A percentile compares a stretch with the other conserved stretches of the same genome.
These are phyloP conservation scores for Effrenium voratum DNA, from an alignment of 73 alveolate species.

Conservation along the genomic window DNA sequence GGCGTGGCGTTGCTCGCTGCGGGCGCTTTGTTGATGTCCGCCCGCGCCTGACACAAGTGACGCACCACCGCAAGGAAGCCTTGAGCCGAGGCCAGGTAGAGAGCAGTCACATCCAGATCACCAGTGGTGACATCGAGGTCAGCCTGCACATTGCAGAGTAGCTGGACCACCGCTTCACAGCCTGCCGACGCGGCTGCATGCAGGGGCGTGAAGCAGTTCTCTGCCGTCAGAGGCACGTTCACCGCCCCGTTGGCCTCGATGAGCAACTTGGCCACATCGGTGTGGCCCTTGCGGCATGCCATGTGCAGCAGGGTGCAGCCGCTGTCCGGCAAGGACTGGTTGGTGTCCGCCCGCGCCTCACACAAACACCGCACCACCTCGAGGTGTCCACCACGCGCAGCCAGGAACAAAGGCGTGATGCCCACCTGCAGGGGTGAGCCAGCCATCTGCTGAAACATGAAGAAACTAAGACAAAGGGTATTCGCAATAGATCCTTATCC, in stretches of 20 bases:
- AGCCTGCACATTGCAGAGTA: neutral
- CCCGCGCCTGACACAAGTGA: neutral
- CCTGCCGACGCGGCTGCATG: conserved; percentile 50
- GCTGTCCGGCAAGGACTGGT: conserved; percentile 34
- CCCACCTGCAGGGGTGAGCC: conserved; percentile 5
- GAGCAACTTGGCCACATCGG: neutral
- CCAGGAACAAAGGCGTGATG: conserved; percentile 56
- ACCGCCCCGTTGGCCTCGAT: neutral
- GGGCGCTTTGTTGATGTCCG: conserved; percentile 57
- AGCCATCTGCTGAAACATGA: no score
- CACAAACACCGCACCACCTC: conserved; percentile 22
- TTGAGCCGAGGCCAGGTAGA: conserved; percentile 62
- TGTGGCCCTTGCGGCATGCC: conserved; percentile 53
- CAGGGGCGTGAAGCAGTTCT: conserved; percentile 10
- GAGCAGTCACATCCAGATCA: conserved; percentile 29
- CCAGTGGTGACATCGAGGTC: neutral
- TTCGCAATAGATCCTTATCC: no score
- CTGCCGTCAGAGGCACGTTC: neutral
- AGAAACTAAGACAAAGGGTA: no score
- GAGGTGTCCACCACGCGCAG: conserved; percentile 26
- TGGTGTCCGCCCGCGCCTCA: conserved; percentile 34
- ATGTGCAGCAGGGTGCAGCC: conserved; percentile 60
- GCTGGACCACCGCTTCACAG: neutral
- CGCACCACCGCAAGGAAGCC: conserved; percentile 36
- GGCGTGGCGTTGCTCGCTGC: conserved; percentile 34